phyloP scores from a whole-genome alignment of 1,139 yeast genomes.

The Pichia inconspicua region DNA sequence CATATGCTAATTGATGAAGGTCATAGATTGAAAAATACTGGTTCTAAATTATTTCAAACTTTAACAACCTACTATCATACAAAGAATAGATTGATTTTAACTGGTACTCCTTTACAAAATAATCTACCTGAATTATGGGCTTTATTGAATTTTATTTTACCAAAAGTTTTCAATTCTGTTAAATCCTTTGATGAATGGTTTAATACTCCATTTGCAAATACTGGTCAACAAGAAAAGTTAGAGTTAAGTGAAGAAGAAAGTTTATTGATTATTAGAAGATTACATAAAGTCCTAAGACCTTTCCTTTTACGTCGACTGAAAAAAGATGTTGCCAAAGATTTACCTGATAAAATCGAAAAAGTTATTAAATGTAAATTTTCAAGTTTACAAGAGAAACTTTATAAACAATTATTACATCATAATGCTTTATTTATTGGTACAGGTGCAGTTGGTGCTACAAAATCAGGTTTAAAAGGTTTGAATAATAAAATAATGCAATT shows the following conservation, averaged over 20 bases:
- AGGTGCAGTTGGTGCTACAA: conserved; percentile 30
- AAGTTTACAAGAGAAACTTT: conserved; percentile 71
- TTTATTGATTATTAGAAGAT: conserved; percentile 83
- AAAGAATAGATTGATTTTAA: conserved; percentile 68
- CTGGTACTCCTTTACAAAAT: conserved; percentile 85
- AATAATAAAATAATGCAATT: conserved; percentile 93
- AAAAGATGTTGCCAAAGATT: conserved; percentile 93
- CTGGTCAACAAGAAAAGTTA: conserved; percentile 74
- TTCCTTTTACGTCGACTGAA: conserved; percentile 89
- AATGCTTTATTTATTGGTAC: conserved; percentile 61
- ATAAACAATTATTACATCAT: conserved; percentile 68
- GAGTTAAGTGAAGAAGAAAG: conserved; percentile 90
- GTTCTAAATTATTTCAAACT: conserved; percentile 64
- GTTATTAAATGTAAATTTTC: conserved; percentile 94
- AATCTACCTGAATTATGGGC: conserved; percentile 85
- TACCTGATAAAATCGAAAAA: conserved; percentile 92
- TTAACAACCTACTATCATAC: conserved; percentile 67
- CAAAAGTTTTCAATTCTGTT: conserved; percentile 75
- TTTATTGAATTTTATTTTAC: conserved; percentile 65
- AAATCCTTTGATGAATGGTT: conserved; percentile 88
- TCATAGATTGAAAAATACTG: conserved; percentile 78
- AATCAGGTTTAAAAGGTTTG: conserved; percentile 68
- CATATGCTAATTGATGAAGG: conserved; percentile 90
- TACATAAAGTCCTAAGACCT: conserved; percentile 93
- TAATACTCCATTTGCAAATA: conserved; percentile 75